Evolutionary conservation across 805 yeast species (phyloP), one percentile per base, ranked within the genome.

Genomic region (Saccharomycopsis fermentans): DNA sequence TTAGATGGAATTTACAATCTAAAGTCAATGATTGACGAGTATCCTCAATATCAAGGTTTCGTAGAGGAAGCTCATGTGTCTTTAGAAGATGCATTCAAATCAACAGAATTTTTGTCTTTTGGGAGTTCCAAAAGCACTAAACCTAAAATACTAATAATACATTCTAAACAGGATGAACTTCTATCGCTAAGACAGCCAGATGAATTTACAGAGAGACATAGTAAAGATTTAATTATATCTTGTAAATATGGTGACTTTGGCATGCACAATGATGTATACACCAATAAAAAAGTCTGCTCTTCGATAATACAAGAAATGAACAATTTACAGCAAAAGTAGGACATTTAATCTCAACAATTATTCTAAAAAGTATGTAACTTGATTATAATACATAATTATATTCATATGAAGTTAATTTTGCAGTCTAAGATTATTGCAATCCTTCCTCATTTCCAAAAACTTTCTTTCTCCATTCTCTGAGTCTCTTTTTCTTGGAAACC

Each of bases 391-490:
- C n/a, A n/a, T n/a, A n/a, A n/a, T 5, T 27, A 27, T 27, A 27
- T 27, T 5, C 8, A 27, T 27, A 27, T 27, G 8, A 5, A 27
- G 6, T 5, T 27, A n/a, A 27, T 27, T 5, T 27, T 4, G 32
- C 8, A 27, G 4, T 27, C 32, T 27, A 37, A 16, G n/a, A 17
- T 48, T 55, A 59, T 27, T 50, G 29, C 26, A 60, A 50, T 12
- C 83, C 84, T 17, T 81, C 77, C 61, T 81, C 84, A 61, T 76
- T 75, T 53, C 81, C 81, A 73, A 92, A 92, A 1, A 85, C 89
- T 58, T 82, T 82, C 70, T 84, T 81, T 71, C 96, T 83, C 99
- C 99, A 94, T 64, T 90, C 94, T 63, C 86, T 80, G 61, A 94
- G 72, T 65, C 94, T 79, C 71, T 81, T 87, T 74, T 84, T 82